Evolutionary conservation across 2,329 filamentous ascomycete genomes (phyloP), one percentile per base, ranked within the genome.

Genomic region (Fusarium transvaalense): DNA sequence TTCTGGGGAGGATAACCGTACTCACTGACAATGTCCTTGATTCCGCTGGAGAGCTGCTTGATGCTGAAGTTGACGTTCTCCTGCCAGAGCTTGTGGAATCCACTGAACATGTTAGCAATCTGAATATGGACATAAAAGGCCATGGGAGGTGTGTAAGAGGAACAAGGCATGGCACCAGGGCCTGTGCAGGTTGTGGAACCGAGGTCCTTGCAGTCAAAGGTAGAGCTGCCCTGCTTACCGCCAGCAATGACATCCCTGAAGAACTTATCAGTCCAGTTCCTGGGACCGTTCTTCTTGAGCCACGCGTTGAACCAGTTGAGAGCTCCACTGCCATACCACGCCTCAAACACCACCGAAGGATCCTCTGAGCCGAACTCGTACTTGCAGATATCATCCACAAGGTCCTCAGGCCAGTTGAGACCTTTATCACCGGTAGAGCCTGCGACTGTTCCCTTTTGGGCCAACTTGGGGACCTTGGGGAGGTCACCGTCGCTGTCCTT

Each of bases 61-160:
- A 64, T 64, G 6, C 31, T 51, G 15, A 59, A 21, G 10, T 47
- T 59, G 15, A 66, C 42, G 35, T 32, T 54, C 1, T 35, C 9
- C 14, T 17, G 34, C 62, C 53, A 66, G 12, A 66, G 31, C 29
- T 62, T 35, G 25, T 56, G 29, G 17, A 56, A 42, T n/a, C 39
- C 57, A 15, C 50, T 47, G 38, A 57, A 57, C 12, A 63, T 47
- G 19, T 56, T 56, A n/a, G 27, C 58, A 10, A 64, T 64, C 50
- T 61, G 52, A 3, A 62, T n/a, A 41, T 64, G 61, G 15, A 64
- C 52, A 6, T 53, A 64, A 19, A 63, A 64, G 19, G 61, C 53
- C 52, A 23, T 21, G 4, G 57, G 57, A 4, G 61, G 61, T 4
- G 43, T 53, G 4, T 63, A 64, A 4, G 15, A 10, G 10, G 25